Evolutionary conservation across 169 alveolate genomes (phyloP), one percentile per base, ranked within the genome.

Genomic region (Babesia ovata): DNA sequence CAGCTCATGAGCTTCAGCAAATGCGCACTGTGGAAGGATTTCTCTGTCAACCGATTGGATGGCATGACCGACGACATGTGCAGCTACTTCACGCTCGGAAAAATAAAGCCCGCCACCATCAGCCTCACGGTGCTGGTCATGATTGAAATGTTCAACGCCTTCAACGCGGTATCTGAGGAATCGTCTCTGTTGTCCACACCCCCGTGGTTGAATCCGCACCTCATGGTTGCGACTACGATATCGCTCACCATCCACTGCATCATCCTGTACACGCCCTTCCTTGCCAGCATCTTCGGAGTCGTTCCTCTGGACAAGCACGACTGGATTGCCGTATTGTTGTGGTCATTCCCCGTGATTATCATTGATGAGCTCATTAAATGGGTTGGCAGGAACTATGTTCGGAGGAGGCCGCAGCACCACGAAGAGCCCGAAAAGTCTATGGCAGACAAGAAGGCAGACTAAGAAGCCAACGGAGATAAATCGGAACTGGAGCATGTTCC

Each of bases 131-230:
- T 96, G 39, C 89, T 98, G 50, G 99, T 98, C 28, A 91, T 96
- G 29, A 96, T 97, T 54, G 99, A 98, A 85, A 97, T 98, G 99
- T 91, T 98, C 62, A 98, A 98, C 84, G 99, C 99, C 14, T 91
- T 97, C 77, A 98, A 98, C 81, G 99, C 99, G 22, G 91, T 98
- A 28, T 95, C 99, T 19, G 99, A 98, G 85, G 98, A 97, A 84
- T 94, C 95, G 50, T 97, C 99, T 16, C 85, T 98, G 36, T 75
- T 97, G 19, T 91, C 85, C 56, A 90, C 96, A 87, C 99, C 99
- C 24, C 99, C 99, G n/a, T 96, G 99, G 98, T 72, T 93, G 48
- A 98, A 98, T 79, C 98, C 97, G 28, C 95, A 93, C 85, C 89
- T 98, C 46, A 86, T 97, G 39, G 61, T 95, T 60, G 99, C 99